Base-by-base conservation (phyloP, 495 filamentous ascomycete genomes). In the Aspergillus avenaceus region DNA sequence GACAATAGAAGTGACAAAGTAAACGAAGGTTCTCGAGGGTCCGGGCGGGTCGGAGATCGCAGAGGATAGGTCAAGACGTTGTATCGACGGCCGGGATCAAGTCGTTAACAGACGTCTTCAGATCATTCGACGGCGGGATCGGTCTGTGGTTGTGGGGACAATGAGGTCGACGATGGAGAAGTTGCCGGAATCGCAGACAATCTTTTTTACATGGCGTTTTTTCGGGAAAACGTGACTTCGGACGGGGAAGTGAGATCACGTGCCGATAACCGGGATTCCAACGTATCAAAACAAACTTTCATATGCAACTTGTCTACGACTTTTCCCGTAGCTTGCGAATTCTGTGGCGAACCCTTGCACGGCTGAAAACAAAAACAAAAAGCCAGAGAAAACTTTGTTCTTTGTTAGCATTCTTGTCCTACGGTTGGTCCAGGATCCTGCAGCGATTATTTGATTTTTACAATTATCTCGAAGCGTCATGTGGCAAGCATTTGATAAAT, bases 201-300 rank as follows among this genome's bases (percentile, higher is more conserved):
- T 41, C 27, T 36, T 31, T n/a, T 50, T 50, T 45, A 38, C 16
- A 38, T 44, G 41, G 48, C 37, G 29, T 45, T 49, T 55, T 55
- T 55, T 55, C 52, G 47, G 45, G 51, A 55, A 55, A 55, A 55
- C 52, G 52, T 55, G 52, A 55, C 52, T 24, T 50, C 25, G 14
- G 19, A 5, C 25, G 32, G 25, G 25, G 24, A 16, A 43, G n/a
- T 23, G 16, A 1, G 22, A 42, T 55, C 52, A 55, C 52, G 52
- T 55, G 52, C 52, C 23, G 52, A 55, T 55, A 55, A 36, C 52
- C 41, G 29, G 51, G 24, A 28, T 38, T 38, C 34, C 16, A 9
- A 14, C 34, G 34, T 19, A 38, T 38, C 28, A 46, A 12, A 22
- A 18, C 45, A 47, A 47, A 27, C 40, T 25, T 43, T 27, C 26